Base-by-base conservation (phyloP, 495 filamentous ascomycete species). In the Oleoguttula mirabilis region DNA sequence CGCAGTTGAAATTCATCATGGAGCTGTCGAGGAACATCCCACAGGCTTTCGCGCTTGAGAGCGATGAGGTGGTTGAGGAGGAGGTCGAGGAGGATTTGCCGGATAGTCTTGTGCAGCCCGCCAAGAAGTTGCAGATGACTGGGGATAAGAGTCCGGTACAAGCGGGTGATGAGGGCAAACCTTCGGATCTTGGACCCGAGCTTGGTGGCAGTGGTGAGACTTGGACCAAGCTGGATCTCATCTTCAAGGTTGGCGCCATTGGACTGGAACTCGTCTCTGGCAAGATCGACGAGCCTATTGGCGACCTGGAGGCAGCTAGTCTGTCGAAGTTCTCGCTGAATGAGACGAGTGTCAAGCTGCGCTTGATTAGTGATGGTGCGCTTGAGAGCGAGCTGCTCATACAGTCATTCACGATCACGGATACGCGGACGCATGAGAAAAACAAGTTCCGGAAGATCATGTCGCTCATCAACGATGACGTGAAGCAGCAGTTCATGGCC, bases 371-470 rank as follows among this genome's bases (percentile, higher is more conserved):
- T 20, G 87, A 98, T 63, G 80, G 82, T 15, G 86, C 88, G 10
- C 56, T 98, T 14, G 90, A 98, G 59, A 88, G 88, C 1, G 92
- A 98, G 60, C 72, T 98, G 19, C 66, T 94, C 36, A 84, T 96
- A 20, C 82, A 94, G 45, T 90, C 90, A 0, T 92, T 98, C 58
- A 93, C 88, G 0, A 94, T 96, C 50, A 75, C 79, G 34, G 90
- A 98, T 56, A 95, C 82, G 48, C 78, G 90, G 36, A 77, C 73
- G 21, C 69, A 75, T 33, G 86, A 90, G 47, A 84, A 77, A 6
- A 96, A 94, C 61, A 94, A 94, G 59, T 98, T 88, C 71, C 75
- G 84, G 32, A 93, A 92, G 59, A 94, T 96, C 61, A 96, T 98
- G 90, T 88, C 88, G 17, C 77, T 92, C 49, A 83, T 86, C 54